phyloP scores from a whole-genome alignment of 139 green algal genomes.

The Edaphochlamys debaryana region DNA sequence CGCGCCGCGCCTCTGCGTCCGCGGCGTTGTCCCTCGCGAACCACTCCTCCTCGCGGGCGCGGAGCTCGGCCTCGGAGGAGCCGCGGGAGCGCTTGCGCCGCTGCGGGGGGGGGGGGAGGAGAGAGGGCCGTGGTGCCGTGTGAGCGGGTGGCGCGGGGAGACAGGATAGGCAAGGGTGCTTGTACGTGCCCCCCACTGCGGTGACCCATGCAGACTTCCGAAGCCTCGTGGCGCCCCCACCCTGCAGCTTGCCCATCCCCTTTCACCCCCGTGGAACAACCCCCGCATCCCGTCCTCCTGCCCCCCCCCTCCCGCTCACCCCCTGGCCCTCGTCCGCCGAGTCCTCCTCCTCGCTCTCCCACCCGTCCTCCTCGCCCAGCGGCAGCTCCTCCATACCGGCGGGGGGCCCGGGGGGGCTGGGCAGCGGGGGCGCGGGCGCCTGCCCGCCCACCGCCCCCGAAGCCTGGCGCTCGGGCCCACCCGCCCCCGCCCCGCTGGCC shows the following conservation, averaged over 20 bases:
- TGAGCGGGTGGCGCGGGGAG: too few species aligned
- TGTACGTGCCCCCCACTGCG: too few species aligned
- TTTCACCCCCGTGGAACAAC: too few species aligned
- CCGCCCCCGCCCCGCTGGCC: neutral
- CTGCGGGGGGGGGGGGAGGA: neutral
- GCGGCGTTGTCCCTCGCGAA: conserved; percentile 40
- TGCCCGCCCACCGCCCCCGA: neutral
- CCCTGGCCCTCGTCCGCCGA: neutral
- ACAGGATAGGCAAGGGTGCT: too few species aligned
- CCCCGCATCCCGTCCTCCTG: neutral
- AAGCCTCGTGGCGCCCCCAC: too few species aligned
- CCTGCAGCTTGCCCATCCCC: too few species aligned
- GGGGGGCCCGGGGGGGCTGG: too few species aligned
- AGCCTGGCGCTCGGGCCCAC: neutral
- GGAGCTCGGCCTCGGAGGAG: conserved; percentile 16
- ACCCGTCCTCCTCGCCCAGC: conserved; percentile 24
- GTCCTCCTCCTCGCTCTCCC: neutral
- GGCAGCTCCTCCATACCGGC: too few species aligned
- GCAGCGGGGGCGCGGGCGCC: neutral
- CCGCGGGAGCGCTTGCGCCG: conserved; percentile 15
- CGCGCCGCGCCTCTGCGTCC: conserved; percentile 39
- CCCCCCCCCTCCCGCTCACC: neutral
- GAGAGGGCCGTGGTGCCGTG: too few species aligned
- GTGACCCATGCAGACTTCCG: too few species aligned
- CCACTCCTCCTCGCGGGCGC: conserved; percentile 31